Evolutionary conservation across 305 asterid genomes (phyloP), one percentile per base, ranked within the genome.

Genomic region (Plantago lanceolata): DNA sequence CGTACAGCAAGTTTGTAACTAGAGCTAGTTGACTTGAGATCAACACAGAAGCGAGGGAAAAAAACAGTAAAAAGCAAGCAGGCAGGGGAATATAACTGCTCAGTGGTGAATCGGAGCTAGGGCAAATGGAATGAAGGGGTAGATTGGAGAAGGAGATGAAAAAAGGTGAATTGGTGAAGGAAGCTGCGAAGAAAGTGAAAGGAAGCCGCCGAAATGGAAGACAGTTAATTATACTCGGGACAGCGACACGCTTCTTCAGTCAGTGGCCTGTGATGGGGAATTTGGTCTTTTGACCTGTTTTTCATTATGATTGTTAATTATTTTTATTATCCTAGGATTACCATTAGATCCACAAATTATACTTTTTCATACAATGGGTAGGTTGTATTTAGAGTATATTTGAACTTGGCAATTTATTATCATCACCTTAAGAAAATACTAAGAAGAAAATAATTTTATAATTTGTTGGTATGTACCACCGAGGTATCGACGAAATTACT

Each of bases 151-250:
- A 55, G 45, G 13, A 40, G 45, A 40, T 40, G 45, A 1, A 12
- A 37, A 55, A 55, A 55, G 44, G 21, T 29, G 18, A 71, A 44
- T 65, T 67, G 56, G 50, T 7, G 71, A 63, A 72, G 77, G 80
- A 76, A 80, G 73, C 26, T 55, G 33, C 77, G 31, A 20, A 65
- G 77, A 72, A 70, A 68, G 65, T 17, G 70, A 48, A 60, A 52
- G 45, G 44, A 68, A 73, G 87, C 88, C 90, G 96, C 85, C 90
- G 73, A 85, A 80, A 63, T 82, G 87, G 96, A 83, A 80, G 63
- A 73, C 77, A 79, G 79, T 83, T 69, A 57, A 57, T 52, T 21
- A 8, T 21, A 71, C 65, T 69, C 28, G 74, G 47, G 82, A 84
- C 84, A 70, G 63, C 71, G 78, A 72, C 71, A 49, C 59, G 59